These are phyloP conservation scores for Candida gigantensis DNA, from an alignment of 1,139 yeast species.

Conservation along the genomic window DNA sequence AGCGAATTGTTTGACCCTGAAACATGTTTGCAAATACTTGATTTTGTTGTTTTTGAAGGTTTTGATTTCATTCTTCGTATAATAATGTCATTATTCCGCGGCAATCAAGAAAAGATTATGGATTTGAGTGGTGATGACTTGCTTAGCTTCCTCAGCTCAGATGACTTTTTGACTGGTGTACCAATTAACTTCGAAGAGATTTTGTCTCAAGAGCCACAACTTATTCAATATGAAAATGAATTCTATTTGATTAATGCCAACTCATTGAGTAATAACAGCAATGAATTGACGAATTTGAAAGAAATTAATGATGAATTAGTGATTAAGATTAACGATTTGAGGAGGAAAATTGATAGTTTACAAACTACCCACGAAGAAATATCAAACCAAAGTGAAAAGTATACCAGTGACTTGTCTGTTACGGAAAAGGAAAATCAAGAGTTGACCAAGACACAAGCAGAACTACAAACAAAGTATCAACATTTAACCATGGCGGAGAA, in stretches of 20 bases:
- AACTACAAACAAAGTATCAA: slow-evolving; percentile 33
- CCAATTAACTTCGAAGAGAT: slow-evolving; percentile 18
- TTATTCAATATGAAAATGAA: slow-evolving; percentile 48
- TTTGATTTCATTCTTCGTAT: slow-evolving; percentile 37
- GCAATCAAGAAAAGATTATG: slow-evolving; percentile 21
- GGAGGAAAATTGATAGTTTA: slow-evolving; percentile 32
- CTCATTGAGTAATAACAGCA: slow-evolving; percentile 39
- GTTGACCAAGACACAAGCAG: slow-evolving; percentile 20
- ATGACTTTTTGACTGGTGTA: slow-evolving; percentile 22
- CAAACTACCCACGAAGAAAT: slow-evolving; percentile 43
- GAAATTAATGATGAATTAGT: slow-evolving; percentile 40
- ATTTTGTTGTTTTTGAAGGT: slow-evolving; percentile 44
- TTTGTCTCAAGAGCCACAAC: slow-evolving; percentile 26
- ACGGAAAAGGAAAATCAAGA: slow-evolving; percentile 26
- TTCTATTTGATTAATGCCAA: slow-evolving; percentile 44
- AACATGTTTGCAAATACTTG: slow-evolving; percentile 26
- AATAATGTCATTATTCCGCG: slow-evolving; percentile 25
- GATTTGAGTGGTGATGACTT: slow-evolving; percentile 33
- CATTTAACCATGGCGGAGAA: slow-evolving; percentile 48
- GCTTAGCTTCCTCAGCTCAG: slow-evolving; percentile 24
- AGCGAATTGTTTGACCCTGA: slow-evolving; percentile 9
- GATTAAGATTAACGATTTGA: slow-evolving; percentile 29
- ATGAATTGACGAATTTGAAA: slow-evolving; percentile 40
- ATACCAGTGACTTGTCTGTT: slow-evolving; percentile 24
- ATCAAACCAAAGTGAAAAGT: slow-evolving; percentile 35